Evolutionary conservation across 2,329 filamentous ascomycete species (phyloP).

Genomic region (Phialophora chinensis): DNA sequence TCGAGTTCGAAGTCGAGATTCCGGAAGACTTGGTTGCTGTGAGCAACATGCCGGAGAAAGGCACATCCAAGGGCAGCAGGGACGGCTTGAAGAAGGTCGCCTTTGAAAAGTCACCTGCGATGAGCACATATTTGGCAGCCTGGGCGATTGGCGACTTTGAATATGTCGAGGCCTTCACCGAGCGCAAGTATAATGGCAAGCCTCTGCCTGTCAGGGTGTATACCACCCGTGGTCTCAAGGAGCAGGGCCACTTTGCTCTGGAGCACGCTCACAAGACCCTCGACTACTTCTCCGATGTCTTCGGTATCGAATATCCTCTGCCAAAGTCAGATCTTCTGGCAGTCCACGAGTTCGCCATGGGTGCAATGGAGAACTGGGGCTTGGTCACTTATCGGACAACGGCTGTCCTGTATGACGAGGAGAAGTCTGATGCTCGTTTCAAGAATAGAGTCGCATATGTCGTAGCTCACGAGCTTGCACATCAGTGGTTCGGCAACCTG

Average conservation of each 20-base stretch:
- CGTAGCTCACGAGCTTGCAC: slow-evolving; percentile 95
- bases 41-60: slow-evolving; percentile 94
- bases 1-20: slow-evolving; percentile 91
- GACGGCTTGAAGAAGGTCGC: slow-evolving; percentile 68
- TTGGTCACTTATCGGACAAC: slow-evolving; percentile 95
- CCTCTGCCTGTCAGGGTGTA: slow-evolving; percentile 92
- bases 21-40: slow-evolving; percentile 86
- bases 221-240: slow-evolving; percentile 90
- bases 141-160: slow-evolving; percentile 98
- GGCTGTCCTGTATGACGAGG: slow-evolving; percentile 93
- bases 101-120: slow-evolving; percentile 83
- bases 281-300: slow-evolving; percentile 94
- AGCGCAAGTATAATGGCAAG: slow-evolving; percentile 89
- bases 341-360: slow-evolving; percentile 85
- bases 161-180: slow-evolving; percentile 89
- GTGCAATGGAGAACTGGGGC: slow-evolving; percentile 96
- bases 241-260: slow-evolving; percentile 87
- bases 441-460: slow-evolving; percentile 96
- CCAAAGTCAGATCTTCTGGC: slow-evolving; percentile 90
- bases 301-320: slow-evolving; percentile 88
- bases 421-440: slow-evolving; percentile 85
- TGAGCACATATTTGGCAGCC: slow-evolving; percentile 88
- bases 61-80: slow-evolving; percentile 71
- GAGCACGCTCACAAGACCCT: slow-evolving; percentile 92
- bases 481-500: slow-evolving; percentile 95